A percentile compares a stretch with the other conserved stretches of the same genome.
Conservation (phyloP, 2,329 filamentous ascomycete species). For the Atkinsonella hypoxylon region DNA sequence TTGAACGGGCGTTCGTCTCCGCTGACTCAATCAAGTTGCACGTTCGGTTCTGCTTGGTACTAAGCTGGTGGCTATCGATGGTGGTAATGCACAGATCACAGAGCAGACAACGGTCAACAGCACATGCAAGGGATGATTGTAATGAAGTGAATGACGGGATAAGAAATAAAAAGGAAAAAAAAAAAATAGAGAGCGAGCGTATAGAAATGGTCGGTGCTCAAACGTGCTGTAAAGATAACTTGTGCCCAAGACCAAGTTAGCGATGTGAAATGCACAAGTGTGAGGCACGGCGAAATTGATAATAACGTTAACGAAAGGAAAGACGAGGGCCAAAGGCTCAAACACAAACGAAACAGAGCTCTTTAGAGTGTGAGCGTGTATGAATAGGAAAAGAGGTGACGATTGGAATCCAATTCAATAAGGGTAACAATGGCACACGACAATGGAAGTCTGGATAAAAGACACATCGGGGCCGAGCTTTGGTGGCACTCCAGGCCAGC, state of each 20-base stretch:
- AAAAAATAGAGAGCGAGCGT: neutral
- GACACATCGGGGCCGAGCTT: neutral
- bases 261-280: neutral
- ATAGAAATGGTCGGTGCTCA: neutral
- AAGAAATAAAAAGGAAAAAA: too few species aligned
- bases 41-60: neutral
- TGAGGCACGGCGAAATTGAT: neutral
- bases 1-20: neutral
- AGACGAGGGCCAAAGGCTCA: neutral
- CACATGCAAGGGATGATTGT: neutral
- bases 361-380: neutral
- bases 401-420: neutral
- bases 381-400: neutral
- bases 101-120: neutral
- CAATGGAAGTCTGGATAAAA: constrained; percentile 4
- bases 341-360: neutral
- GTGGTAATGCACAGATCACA: neutral
- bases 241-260: neutral
- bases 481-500: neutral
- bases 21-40: neutral
- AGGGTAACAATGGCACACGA: constrained; percentile 8
- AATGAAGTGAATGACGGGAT: neutral
- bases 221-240: neutral
- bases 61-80: neutral
- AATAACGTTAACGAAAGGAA: neutral